Evolutionary conservation across 1,139 yeast species (phyloP).

Genomic region (Candida sp.): DNA sequence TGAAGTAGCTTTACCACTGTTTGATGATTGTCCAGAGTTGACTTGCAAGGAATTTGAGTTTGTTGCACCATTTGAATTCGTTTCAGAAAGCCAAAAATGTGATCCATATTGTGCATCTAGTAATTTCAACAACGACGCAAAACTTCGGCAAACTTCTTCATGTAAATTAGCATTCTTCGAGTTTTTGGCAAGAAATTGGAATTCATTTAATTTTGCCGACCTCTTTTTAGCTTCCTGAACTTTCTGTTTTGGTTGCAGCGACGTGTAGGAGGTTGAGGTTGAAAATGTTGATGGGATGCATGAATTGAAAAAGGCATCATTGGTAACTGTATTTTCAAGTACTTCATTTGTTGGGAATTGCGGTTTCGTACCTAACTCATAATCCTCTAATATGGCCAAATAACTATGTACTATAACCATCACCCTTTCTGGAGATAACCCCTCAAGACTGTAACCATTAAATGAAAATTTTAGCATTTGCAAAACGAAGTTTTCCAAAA

Average conservation of each 20-base stretch:
- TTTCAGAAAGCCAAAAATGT: slow-evolving; percentile 22
- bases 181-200: slow-evolving; percentile 37
- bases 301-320: slow-evolving; percentile 1
- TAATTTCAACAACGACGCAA: slow-evolving; percentile 54
- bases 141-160: slow-evolving; percentile 69
- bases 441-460: slow-evolving; percentile 58
- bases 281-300: slow-evolving; percentile 1
- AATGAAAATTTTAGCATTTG: slow-evolving; percentile 56
- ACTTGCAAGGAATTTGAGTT: not conserved
- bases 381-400: slow-evolving; percentile 63
- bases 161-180: slow-evolving; percentile 55
- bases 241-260: not conserved
- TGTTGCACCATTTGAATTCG: not conserved
- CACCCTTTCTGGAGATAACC: slow-evolving; percentile 64
- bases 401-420: slow-evolving; percentile 71
- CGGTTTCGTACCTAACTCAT: slow-evolving; percentile 57
- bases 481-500: slow-evolving; percentile 71
- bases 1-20: slow-evolving; percentile 10
- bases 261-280: not conserved
- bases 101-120: slow-evolving; percentile 66
- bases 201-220: slow-evolving; percentile 16
- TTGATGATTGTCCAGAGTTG: not conserved
- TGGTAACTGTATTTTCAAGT: slow-evolving; percentile 15
- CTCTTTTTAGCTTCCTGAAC: slow-evolving; percentile 5
- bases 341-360: slow-evolving; percentile 70